These are phyloP conservation scores for Blastobotrys chiropterorum DNA, from an alignment of 805 yeast species.

Conservation along the genomic window DNA sequence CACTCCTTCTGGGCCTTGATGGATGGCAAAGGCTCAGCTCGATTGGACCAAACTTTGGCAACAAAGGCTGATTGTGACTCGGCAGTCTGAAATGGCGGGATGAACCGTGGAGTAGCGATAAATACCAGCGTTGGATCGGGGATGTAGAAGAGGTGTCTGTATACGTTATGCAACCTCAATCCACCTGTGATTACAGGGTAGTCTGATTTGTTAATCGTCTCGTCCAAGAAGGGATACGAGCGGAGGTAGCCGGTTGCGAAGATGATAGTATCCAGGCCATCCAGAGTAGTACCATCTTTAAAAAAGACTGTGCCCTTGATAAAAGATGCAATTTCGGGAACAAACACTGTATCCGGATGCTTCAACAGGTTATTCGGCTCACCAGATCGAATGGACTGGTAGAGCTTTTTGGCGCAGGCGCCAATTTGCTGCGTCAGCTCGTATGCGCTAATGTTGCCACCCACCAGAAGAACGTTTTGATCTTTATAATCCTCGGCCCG, in stretches of 20 bases:
- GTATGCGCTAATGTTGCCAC: conserved; percentile 71
- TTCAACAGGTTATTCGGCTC: background rate
- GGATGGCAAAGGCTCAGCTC: conserved; percentile 45
- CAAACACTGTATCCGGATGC: background rate
- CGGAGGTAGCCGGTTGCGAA: conserved; percentile 75
- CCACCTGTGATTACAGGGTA: conserved; percentile 42
- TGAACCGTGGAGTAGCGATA: conserved; percentile 40
- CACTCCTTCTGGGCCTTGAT: background rate
- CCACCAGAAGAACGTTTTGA: conserved; percentile 56
- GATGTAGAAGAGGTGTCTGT: conserved; percentile 52
- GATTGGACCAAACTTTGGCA: conserved; percentile 54
- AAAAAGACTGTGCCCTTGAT: conserved; percentile 36
- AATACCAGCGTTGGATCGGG: conserved; percentile 60
- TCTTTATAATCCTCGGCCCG: conserved; percentile 39
- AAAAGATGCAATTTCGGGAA: conserved; percentile 2
- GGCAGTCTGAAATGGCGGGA: conserved; percentile 30
- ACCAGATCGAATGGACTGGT: conserved; percentile 41
- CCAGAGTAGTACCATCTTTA: conserved; percentile 41
- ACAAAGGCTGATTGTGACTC: conserved; percentile 61
- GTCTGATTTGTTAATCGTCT: conserved; percentile 22
- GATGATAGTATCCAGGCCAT: conserved; percentile 49
- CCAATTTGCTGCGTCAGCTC: conserved; percentile 64
- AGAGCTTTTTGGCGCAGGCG: conserved; percentile 36
- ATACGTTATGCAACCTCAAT: conserved; percentile 44
- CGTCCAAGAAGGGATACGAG: conserved; percentile 52